These are phyloP conservation scores for Pichia rugopelliculosa DNA, from an alignment of 805 yeast species.

Conservation along the genomic window DNA sequence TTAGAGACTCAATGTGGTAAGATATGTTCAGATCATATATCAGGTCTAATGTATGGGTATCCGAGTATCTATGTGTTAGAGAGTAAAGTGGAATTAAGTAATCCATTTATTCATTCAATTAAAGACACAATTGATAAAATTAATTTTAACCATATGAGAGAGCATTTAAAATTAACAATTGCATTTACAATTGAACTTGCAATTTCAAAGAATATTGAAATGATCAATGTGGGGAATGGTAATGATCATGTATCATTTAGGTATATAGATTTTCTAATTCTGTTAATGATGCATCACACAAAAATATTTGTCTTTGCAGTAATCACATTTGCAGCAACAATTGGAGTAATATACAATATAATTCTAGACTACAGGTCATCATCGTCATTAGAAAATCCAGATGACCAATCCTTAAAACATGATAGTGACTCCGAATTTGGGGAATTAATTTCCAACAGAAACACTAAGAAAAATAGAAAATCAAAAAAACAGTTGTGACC, in stretches of 20 bases:
- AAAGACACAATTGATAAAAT: slow-evolving; percentile 77
- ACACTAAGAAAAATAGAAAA: not conserved
- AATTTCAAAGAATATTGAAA: slow-evolving; percentile 19
- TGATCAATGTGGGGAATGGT: not conserved
- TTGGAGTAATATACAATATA: slow-evolving; percentile 6
- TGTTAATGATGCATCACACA: slow-evolving; percentile 13
- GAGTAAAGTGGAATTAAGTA: slow-evolving; percentile 54
- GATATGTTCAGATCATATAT: slow-evolving; percentile 90
- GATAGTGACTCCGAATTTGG: not conserved
- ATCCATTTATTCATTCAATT: slow-evolving; percentile 68
- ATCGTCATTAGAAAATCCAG: not conserved
- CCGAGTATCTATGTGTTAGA: slow-evolving; percentile 84
- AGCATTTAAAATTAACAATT: slow-evolving; percentile 71
- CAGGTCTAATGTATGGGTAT: slow-evolving; percentile 75
- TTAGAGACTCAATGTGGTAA: slow-evolving; percentile 80
- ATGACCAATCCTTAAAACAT: not conserved
- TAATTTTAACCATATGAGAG: slow-evolving; percentile 68
- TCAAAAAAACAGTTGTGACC: not conserved
- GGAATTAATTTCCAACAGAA: not conserved
- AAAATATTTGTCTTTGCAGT: slow-evolving; percentile 9
- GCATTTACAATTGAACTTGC: slow-evolving; percentile 71
- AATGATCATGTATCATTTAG: slow-evolving; percentile 11
- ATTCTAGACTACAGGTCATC: not conserved
- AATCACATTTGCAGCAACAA: slow-evolving; percentile 2
- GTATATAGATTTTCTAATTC: slow-evolving; percentile 13